Percentiles rank a stretch among this genome's conserved stretches.
Conservation (phyloP, 805 yeast species). For the Teunomyces cretensis region DNA sequence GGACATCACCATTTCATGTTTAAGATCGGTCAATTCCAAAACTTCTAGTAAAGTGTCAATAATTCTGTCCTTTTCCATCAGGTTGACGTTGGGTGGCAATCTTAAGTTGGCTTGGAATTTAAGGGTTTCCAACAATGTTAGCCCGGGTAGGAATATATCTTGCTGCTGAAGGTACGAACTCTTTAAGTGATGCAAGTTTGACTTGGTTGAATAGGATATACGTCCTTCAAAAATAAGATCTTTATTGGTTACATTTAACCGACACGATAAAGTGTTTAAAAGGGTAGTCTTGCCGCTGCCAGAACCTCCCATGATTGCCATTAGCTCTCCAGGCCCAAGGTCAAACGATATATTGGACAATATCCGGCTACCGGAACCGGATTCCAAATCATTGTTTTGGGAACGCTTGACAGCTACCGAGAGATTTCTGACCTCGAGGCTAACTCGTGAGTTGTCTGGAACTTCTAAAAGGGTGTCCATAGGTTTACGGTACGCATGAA, state of each 20-base stretch:
- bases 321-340: constrained; percentile 16
- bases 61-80: constrained; percentile 13
- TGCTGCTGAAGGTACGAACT: constrained; percentile 24
- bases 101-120: constrained; percentile 24
- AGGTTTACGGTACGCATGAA: background rate
- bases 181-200: constrained; percentile 16
- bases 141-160: constrained; percentile 25
- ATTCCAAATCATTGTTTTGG: constrained; percentile 3
- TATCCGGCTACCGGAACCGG: constrained; percentile 6
- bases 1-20: constrained; percentile 16
- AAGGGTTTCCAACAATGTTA: constrained; percentile 22
- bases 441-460: constrained; percentile 7
- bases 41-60: constrained; percentile 17
- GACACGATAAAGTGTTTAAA: constrained; percentile 23
- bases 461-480: constrained; percentile 5
- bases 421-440: constrained; percentile 12
- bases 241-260: constrained; percentile 15
- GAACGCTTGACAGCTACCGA: constrained; percentile 7
- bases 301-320: constrained; percentile 31
- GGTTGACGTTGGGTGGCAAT: constrained; percentile 14
- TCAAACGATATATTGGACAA: constrained; percentile 22
- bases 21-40: constrained; percentile 19
- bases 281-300: constrained; percentile 29
- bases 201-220: constrained; percentile 13
- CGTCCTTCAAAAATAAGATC: constrained; percentile 19